Evolutionary conservation across 768 basidiomycete species (phyloP), one percentile per base, ranked within the genome.

Genomic region (Tylopilus rubrobrunneus): DNA sequence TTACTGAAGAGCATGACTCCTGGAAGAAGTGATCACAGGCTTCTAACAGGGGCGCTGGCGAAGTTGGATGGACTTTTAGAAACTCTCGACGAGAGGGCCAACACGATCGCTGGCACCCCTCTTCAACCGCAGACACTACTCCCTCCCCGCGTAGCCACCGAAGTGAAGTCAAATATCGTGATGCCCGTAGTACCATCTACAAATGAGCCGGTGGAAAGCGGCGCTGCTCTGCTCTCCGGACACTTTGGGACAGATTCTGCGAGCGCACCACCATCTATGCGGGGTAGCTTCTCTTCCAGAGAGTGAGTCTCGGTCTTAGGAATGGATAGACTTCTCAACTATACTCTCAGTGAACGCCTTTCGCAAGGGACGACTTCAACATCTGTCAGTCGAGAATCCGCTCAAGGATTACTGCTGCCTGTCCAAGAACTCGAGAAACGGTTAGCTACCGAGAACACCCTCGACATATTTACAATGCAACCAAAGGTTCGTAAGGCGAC

Each of bases 391-490:
- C 74, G 76, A 41, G 73, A 70, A 28, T 82, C 85, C 19, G 74
- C 76, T n/a, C 70, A 77, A 21, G 78, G 78, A 1, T 67, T 81
- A 55, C 70, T 74, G 12, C 78, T 78, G 63, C 78, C 89, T 7
- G 73, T 96, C 19, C 71, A 81, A 27, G 90, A 94, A 59, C 79
- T 99, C 15, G 96, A 98, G 67, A 75, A 80, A 33, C 77, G 91
- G 27, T 76, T 99, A 33, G 79, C 85, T 28, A 86, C 91, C 1
- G 81, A 87, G 29, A 76, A 81, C 19, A 91, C 91, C 8, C 73
- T 98, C 28, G 97, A 99, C 68, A 85, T 99, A 43, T 99, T 99
- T 69, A 91, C 92, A 1, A 96, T 99, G 93, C 80, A 82, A 57
- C 88, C 88, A 1, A 94, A 92, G 82, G 96, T 92, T 57, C 56